phyloP scores from a whole-genome alignment of 2,329 filamentous ascomycete species.

The Pseudonectria foliicola region DNA sequence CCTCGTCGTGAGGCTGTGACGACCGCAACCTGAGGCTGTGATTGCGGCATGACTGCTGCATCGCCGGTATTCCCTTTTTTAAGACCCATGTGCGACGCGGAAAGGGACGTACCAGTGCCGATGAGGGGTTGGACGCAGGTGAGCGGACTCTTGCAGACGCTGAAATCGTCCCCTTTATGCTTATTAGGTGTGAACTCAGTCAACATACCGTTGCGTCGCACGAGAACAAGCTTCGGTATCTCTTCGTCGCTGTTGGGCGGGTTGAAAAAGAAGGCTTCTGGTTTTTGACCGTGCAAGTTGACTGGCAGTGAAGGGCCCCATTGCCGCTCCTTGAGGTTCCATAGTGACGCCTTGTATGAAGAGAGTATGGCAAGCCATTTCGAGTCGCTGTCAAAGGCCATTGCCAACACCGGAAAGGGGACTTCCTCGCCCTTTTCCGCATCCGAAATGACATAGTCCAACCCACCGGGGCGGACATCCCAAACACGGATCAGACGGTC shows the following conservation, averaged over 20 bases:
- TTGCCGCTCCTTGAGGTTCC: constrained; percentile 50
- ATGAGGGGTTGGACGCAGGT: constrained; percentile 41
- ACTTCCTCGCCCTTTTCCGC: constrained; percentile 34
- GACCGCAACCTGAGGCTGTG: constrained; percentile 14
- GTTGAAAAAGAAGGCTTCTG: constrained; percentile 58
- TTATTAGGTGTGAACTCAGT: constrained; percentile 47
- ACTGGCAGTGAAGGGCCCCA: constrained; percentile 51
- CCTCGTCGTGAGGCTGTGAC: constrained; percentile 44
- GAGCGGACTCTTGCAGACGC: constrained; percentile 46
- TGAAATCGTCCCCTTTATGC: constrained; percentile 32
- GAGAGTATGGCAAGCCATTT: constrained; percentile 62
- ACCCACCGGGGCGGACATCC: constrained; percentile 44
- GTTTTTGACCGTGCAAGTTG: constrained; percentile 45
- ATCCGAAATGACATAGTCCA: constrained; percentile 34
- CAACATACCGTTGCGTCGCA: constrained; percentile 58
- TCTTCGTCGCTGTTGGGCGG: constrained; percentile 27
- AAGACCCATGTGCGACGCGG: no score
- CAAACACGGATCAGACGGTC: constrained; percentile 63
- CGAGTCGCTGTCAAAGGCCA: constrained; percentile 58
- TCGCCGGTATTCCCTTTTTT: not conserved
- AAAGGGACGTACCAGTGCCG: constrained; percentile 34
- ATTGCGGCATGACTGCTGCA: constrained; percentile 7
- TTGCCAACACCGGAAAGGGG: constrained; percentile 54
- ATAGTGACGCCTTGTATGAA: constrained; percentile 51
- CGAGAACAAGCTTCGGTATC: constrained; percentile 47